Percentiles rank a stretch among this genome's conserved stretches.
phyloP scores from a whole-genome alignment of 2,329 filamentous ascomycete genomes.

The Sporothrix curviconia region DNA sequence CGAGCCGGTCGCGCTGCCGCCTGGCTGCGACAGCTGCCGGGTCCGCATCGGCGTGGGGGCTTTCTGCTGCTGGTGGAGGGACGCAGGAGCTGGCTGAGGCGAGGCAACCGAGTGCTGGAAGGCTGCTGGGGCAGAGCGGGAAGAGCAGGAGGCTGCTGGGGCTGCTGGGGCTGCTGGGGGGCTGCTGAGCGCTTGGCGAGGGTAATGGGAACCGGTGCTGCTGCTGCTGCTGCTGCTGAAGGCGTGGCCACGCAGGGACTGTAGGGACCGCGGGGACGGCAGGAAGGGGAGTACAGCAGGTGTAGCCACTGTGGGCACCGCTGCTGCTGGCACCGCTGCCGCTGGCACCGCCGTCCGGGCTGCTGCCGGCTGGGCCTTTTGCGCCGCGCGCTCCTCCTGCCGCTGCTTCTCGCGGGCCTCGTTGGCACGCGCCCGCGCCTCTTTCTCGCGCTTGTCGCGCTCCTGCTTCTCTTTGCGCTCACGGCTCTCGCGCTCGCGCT shows the following conservation, averaged over 20 bases:
- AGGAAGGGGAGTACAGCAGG: slow-evolving; percentile 17
- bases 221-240: slow-evolving; percentile 15
- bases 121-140: slow-evolving; percentile 42
- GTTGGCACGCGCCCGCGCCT: slow-evolving; percentile 36
- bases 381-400: slow-evolving; percentile 38
- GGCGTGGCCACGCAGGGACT: slow-evolving; percentile 20
- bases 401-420: slow-evolving; percentile 25
- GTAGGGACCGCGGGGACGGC: background rate
- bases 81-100: background rate
- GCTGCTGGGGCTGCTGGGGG: slow-evolving; percentile 40
- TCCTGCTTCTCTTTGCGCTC: slow-evolving; percentile 56
- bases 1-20: slow-evolving; percentile 48
- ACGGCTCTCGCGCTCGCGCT: slow-evolving; percentile 48
- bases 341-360: background rate
- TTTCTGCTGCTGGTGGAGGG: slow-evolving; percentile 49
- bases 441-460: slow-evolving; percentile 48
- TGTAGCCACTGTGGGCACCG: no score
- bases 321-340: no score
- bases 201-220: slow-evolving; percentile 24
- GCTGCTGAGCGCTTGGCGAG: slow-evolving; percentile 41
- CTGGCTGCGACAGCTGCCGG: slow-evolving; percentile 74
- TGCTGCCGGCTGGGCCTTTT: slow-evolving; percentile 30
- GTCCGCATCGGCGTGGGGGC: slow-evolving; percentile 71
- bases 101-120: background rate
- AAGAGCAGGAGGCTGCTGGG: slow-evolving; percentile 54